These are phyloP conservation scores for Talaromyces sp. DNA, from an alignment of 2,329 filamentous ascomycete genomes.

Conservation along the genomic window DNA sequence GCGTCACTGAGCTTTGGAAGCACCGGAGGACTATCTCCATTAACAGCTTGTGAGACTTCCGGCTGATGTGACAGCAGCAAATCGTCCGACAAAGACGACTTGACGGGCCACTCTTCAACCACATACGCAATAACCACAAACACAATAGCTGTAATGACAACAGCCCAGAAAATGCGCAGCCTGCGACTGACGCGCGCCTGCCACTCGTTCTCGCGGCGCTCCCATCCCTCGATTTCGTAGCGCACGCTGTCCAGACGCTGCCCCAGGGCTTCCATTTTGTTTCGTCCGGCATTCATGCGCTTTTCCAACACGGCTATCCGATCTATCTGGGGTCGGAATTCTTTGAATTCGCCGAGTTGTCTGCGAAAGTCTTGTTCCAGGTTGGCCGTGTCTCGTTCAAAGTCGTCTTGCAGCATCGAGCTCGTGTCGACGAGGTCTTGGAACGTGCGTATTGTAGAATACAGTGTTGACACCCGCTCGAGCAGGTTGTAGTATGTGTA, in stretches of 20 bases:
- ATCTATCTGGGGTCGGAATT: conserved; percentile 32
- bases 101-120: conserved; percentile 20
- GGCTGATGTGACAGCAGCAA: not conserved
- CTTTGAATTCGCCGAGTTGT: conserved; percentile 31
- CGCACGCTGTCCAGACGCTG: conserved; percentile 34
- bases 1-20: not conserved
- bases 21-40: not conserved
- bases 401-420: conserved; percentile 29
- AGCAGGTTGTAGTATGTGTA: conserved; percentile 45
- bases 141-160: conserved; percentile 20
- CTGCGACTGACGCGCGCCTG: conserved; percentile 32
- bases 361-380: conserved; percentile 32
- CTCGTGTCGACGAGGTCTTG: conserved; percentile 34
- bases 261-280: conserved; percentile 30
- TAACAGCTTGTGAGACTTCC: not conserved
- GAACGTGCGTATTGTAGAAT: conserved; percentile 35
- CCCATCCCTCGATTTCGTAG: conserved; percentile 36
- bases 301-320: conserved; percentile 32
- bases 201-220: conserved; percentile 37
- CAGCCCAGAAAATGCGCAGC: conserved; percentile 33
- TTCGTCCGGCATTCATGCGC: conserved; percentile 32
- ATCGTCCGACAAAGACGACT: conserved; percentile 1
- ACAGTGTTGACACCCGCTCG: conserved; percentile 37
- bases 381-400: conserved; percentile 29
- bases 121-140: conserved; percentile 25